Conservation (phyloP, 441 rosid genomes). For the Populus hybrid region DNA sequence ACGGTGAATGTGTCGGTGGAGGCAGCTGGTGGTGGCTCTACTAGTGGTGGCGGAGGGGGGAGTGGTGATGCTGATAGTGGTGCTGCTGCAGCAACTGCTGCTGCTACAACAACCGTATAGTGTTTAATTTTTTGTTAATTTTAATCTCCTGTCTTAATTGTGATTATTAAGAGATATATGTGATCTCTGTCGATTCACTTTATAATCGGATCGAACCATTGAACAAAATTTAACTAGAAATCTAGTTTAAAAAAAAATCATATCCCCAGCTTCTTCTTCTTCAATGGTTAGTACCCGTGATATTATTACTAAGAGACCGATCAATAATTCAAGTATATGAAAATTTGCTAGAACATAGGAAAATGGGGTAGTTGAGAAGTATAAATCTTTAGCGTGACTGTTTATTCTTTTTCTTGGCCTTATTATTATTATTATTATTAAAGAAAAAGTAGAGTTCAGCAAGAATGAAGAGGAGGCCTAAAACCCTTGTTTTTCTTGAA, state of each 20-base stretch:
- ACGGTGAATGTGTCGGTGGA: conserved; percentile 21
- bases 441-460: neutral
- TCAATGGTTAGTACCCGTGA: neutral
- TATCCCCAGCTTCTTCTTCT: neutral
- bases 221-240: conserved; percentile 20
- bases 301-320: neutral
- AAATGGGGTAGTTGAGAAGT: neutral
- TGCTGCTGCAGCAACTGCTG: conserved; percentile 12
- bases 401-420: neutral
- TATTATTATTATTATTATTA: too few relatives aligned
- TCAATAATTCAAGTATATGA: neutral
- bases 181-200: conserved; percentile 20
- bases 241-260: neutral
- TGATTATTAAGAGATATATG: conserved; percentile 23
- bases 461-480: neutral
- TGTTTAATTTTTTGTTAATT: neutral
- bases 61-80: conserved; percentile 12
- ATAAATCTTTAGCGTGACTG: neutral
- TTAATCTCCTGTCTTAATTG: conserved; percentile 19
- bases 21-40: conserved; percentile 18
- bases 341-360: neutral
- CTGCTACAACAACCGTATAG: conserved; percentile 28
- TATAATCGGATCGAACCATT: conserved; percentile 20
- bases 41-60: conserved; percentile 15
- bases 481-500: neutral